phyloP scores from a whole-genome alignment of 805 yeast species.

The Ogataea polymorpha region DNA sequence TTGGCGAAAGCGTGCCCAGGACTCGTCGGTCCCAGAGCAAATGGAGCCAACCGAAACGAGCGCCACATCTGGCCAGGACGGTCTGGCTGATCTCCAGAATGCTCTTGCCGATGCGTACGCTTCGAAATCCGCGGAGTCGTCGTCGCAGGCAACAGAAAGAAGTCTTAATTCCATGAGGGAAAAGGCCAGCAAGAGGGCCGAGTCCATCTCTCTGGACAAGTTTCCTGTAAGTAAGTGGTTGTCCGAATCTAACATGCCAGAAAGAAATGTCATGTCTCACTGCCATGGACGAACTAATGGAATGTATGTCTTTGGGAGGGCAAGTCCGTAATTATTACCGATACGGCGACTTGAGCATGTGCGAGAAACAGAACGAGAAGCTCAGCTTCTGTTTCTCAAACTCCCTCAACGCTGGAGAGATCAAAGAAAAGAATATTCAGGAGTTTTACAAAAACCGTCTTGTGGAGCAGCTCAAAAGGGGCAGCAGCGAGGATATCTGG shows the following conservation, averaged over 20 bases:
- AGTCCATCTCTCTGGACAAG: slow-evolving; percentile 23
- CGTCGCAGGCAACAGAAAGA: slow-evolving; percentile 1
- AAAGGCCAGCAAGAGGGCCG: slow-evolving; percentile 28
- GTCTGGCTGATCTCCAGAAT: slow-evolving; percentile 12
- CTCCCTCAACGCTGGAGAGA: slow-evolving; percentile 51
- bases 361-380: slow-evolving; percentile 67
- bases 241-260: slow-evolving; percentile 17
- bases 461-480: slow-evolving; percentile 58
- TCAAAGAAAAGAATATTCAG: slow-evolving; percentile 50
- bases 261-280: slow-evolving; percentile 64
- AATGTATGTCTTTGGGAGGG: slow-evolving; percentile 89
- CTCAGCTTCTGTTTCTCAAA: slow-evolving; percentile 76
- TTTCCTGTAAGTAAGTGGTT: slow-evolving; percentile 31
- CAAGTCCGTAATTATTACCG: slow-evolving; percentile 82
- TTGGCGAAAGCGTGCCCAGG: slow-evolving; percentile 3
- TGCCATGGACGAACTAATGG: slow-evolving; percentile 81
- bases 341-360: slow-evolving; percentile 72
- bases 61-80: background rate
- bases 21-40: background rate
- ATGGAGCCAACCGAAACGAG: background rate
- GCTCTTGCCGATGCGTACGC: slow-evolving; percentile 21
- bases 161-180: slow-evolving; percentile 22
- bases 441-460: slow-evolving; percentile 65
- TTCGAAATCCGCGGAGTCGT: slow-evolving; percentile 24
- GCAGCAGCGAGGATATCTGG: slow-evolving; percentile 89